phyloP scores from a whole-genome alignment of 1,139 yeast species.

The Suhomyces maxii region DNA sequence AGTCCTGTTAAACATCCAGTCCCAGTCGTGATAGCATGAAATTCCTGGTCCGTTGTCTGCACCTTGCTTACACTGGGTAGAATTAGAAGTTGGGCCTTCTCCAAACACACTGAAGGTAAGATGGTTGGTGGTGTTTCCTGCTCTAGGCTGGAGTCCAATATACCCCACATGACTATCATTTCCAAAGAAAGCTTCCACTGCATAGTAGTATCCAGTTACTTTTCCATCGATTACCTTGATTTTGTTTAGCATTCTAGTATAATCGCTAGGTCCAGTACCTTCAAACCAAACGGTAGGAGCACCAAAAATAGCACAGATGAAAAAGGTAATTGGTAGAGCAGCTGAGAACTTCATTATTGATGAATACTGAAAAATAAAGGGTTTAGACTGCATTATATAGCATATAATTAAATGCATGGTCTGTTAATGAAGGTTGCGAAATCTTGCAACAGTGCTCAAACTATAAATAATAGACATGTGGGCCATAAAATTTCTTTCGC shows the following conservation, averaged over 20 bases:
- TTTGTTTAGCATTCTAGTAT: neutral
- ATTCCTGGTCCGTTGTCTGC: slow-evolving; percentile 6
- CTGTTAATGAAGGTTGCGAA: too few species aligned
- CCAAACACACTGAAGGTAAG: slow-evolving; percentile 6
- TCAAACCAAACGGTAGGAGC: neutral
- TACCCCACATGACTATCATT: neutral
- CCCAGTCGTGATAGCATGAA: slow-evolving; percentile 1
- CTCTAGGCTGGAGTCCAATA: neutral
- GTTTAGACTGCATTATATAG: too few species aligned
- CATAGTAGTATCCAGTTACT: neutral
- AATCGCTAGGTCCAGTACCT: neutral
- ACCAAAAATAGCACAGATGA: neutral
- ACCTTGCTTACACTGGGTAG: slow-evolving; percentile 1
- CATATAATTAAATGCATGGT: too few species aligned
- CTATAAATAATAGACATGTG: too few species aligned
- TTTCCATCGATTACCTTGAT: neutral
- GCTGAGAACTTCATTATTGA: too few species aligned
- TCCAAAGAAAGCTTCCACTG: neutral
- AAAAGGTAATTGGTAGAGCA: too few species aligned
- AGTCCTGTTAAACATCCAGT: slow-evolving; percentile 6
- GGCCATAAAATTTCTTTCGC: too few species aligned
- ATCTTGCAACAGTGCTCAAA: too few species aligned
- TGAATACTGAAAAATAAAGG: too few species aligned
- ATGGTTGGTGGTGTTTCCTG: neutral
- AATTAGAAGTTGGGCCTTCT: neutral